Conservation (phyloP, 2,329 filamentous ascomycete genomes). For the Teratosphaeria gauchensis region DNA sequence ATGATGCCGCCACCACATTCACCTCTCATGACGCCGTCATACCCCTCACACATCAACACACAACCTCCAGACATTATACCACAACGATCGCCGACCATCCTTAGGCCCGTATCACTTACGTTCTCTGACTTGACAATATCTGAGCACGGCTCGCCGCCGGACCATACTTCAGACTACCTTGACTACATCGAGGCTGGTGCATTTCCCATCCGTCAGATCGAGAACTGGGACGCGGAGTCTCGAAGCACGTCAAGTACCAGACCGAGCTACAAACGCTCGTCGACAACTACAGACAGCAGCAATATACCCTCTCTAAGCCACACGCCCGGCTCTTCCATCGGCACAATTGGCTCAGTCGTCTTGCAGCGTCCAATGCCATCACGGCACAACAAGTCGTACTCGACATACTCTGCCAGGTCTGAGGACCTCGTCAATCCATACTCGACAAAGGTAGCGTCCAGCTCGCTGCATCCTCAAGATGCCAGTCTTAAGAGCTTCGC, state of each 20-base stretch:
- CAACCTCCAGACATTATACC: conserved; percentile 34
- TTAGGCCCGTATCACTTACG: conserved; percentile 25
- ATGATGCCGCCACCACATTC: conserved; percentile 17
- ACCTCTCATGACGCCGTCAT: conserved; percentile 11
- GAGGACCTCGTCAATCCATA: conserved; percentile 34
- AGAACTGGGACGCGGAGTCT: background rate
- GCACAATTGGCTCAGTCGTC: conserved; percentile 32
- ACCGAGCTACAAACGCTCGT: conserved; percentile 3
- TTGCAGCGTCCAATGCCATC: conserved; percentile 32
- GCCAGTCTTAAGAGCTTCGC: conserved; percentile 24
- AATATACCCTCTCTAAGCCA: conserved; percentile 37
- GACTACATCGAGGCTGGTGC: background rate
- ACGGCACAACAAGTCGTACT: conserved; percentile 32
- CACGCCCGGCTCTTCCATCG: conserved; percentile 36
- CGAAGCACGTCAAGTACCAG: background rate
- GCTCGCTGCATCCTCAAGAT: conserved; percentile 13
- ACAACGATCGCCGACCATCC: conserved; percentile 37
- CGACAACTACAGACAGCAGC: conserved; percentile 24
- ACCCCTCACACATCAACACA: conserved; percentile 14
- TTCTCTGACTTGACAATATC: conserved; percentile 33
- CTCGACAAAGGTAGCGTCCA: conserved; percentile 20
- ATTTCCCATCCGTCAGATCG: background rate
- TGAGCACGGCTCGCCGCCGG: conserved; percentile 9
- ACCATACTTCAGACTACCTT: conserved; percentile 1
- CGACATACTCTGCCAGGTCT: conserved; percentile 25